Percentiles rank a stretch among this genome's conserved stretches.
These are phyloP conservation scores for Aspergillus wentii DNA, from an alignment of 495 filamentous ascomycete species.

Conservation along the genomic window DNA sequence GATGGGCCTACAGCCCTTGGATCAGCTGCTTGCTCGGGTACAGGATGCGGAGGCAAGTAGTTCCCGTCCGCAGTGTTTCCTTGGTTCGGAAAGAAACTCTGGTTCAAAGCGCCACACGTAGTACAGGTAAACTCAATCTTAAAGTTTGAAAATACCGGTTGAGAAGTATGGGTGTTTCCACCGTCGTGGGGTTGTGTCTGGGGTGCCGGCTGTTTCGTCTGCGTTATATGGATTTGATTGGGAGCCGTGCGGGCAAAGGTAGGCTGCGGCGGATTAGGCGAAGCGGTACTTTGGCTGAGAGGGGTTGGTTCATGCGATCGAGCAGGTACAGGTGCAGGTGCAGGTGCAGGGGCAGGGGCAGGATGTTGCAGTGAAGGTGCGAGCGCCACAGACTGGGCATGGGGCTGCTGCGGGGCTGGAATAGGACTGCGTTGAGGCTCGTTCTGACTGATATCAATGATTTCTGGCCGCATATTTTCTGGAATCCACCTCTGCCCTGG, in stretches of 20 bases:
- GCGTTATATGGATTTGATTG: constrained; percentile 15
- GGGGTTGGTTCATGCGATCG: constrained; percentile 16
- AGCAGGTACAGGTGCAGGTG: constrained; percentile 16
- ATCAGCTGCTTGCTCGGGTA: constrained; percentile 15
- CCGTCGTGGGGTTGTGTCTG: constrained; percentile 17
- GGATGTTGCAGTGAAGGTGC: constrained; percentile 6
- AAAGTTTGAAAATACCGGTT: constrained; percentile 36
- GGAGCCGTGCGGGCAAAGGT: constrained; percentile 16
- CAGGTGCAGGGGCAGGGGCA: constrained; percentile 13
- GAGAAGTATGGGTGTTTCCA: constrained; percentile 23
- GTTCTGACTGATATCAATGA: constrained; percentile 25
- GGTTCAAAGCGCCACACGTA: constrained; percentile 38
- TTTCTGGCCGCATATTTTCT: constrained; percentile 20
- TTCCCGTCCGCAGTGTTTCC: constrained; percentile 31
- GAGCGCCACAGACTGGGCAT: constrained; percentile 6
- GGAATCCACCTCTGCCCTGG: constrained; percentile 34
- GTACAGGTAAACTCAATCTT: constrained; percentile 45
- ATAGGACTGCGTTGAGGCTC: constrained; percentile 18
- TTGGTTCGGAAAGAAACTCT: constrained; percentile 42
- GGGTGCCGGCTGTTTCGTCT: constrained; percentile 18
- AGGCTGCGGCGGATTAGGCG: constrained; percentile 21
- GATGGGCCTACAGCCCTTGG: constrained; percentile 16
- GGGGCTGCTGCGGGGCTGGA: constrained; percentile 15
- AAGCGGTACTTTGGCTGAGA: constrained; percentile 14
- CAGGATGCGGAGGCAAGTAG: constrained; percentile 26